Percentiles rank a stretch among this genome's conserved stretches.
Conservation (phyloP, 345 rosid genomes). For the Boechera stricta region DNA sequence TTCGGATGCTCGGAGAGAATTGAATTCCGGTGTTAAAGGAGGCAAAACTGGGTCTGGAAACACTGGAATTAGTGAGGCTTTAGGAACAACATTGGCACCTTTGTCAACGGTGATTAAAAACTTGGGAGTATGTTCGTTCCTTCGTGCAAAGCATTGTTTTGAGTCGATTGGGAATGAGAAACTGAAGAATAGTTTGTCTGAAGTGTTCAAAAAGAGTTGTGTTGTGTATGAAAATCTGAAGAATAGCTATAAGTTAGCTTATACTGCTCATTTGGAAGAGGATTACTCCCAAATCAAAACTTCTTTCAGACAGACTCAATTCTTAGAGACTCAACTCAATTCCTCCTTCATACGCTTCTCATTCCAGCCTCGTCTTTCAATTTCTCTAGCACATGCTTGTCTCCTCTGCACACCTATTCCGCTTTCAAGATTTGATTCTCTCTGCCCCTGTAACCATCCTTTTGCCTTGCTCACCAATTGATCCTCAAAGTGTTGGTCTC, state of each 20-base stretch:
- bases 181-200: constrained; percentile 46
- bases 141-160: constrained; percentile 54
- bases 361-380: constrained; percentile 49
- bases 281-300: constrained; percentile 37
- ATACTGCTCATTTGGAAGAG: constrained; percentile 46
- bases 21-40: constrained; percentile 57
- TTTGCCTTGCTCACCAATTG: constrained; percentile 47
- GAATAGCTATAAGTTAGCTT: constrained; percentile 45
- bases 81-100: constrained; percentile 45
- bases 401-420: constrained; percentile 42
- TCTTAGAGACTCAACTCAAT: too few species aligned
- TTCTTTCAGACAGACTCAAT: too few species aligned
- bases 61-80: constrained; percentile 42
- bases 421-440: constrained; percentile 30
- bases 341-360: constrained; percentile 48
- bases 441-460: constrained; percentile 57
- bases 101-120: constrained; percentile 52
- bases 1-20: constrained; percentile 52
- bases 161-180: constrained; percentile 47
- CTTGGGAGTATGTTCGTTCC: constrained; percentile 63
- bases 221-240: constrained; percentile 39
- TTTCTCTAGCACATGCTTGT: constrained; percentile 48
- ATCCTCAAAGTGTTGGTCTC: background rate
- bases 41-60: constrained; percentile 42
- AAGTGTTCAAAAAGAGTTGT: constrained; percentile 44